phyloP scores from a whole-genome alignment of 2,329 filamentous ascomycete genomes.

The Verticillium nonalfalfae region DNA sequence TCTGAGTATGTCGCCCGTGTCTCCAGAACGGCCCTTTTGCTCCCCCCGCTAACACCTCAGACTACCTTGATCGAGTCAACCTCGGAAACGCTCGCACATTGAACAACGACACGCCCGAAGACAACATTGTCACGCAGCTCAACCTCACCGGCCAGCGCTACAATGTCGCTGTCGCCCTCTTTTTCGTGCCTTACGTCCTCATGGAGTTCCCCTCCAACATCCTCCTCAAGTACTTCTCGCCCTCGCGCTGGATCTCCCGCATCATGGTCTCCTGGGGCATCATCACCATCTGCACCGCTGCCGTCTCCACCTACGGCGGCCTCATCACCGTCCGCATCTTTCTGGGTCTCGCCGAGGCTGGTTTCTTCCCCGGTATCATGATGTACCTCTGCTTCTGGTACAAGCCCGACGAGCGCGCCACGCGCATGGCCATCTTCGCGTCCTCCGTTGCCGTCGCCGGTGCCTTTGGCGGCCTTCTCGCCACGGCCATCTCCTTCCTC shows the following conservation, averaged over 20 bases:
- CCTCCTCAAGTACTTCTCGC: slow-evolving; percentile 25
- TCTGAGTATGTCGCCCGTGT: slow-evolving; percentile 14
- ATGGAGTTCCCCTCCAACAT: slow-evolving; percentile 26
- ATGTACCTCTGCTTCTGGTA: slow-evolving; percentile 61
- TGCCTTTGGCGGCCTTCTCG: slow-evolving; percentile 55
- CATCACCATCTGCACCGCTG: slow-evolving; percentile 40
- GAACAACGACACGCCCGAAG: slow-evolving; percentile 24
- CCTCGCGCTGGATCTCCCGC: slow-evolving; percentile 23
- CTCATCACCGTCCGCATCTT: slow-evolving; percentile 41
- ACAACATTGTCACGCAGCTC: slow-evolving; percentile 23
- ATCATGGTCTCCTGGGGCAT: slow-evolving; percentile 42
- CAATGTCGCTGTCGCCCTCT: slow-evolving; percentile 22
- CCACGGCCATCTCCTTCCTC: slow-evolving; percentile 41
- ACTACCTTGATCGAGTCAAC: slow-evolving; percentile 24
- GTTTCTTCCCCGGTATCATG: slow-evolving; percentile 46
- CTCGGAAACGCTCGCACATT: slow-evolving; percentile 25
- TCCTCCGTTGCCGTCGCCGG: slow-evolving; percentile 51
- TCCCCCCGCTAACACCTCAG: slow-evolving; percentile 1
- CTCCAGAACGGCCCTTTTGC: background rate
- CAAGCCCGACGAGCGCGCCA: slow-evolving; percentile 50
- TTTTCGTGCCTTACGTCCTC: slow-evolving; percentile 21
- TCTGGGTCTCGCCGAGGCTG: slow-evolving; percentile 44
- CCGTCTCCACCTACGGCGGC: slow-evolving; percentile 38
- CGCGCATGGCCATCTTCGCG: slow-evolving; percentile 53
- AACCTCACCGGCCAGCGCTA: slow-evolving; percentile 22